Base-by-base conservation (phyloP, 208 protist species). In the Trypanosoma caninum region DNA sequence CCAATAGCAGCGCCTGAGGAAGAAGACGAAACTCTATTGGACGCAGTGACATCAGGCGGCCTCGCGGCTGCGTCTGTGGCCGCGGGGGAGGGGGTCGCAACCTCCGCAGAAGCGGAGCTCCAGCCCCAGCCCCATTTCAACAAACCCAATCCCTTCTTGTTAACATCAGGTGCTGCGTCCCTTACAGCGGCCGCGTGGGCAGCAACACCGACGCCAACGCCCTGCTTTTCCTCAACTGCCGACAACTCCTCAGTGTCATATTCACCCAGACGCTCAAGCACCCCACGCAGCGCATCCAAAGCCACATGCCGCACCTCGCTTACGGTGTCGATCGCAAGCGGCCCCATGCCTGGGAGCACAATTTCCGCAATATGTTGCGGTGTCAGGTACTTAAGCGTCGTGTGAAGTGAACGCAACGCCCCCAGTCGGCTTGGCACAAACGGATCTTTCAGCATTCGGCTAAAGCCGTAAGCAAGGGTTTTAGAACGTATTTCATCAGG, bases 401-500 rank as follows among this genome's bases (percentile, higher is more conserved):
- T 61, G 5, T 74, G 53, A 38, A 94, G 60, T 22, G 76, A 76
- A 9, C 72, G 72, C 55, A 93, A 59, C 0, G 82, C 84, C 20
- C 82, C 84, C 35, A 84, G 22, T 7, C 89, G 74, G 9, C 74
- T 87, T 13, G 79, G 87, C 33, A 72, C 59, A 72, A 95, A 94
- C 18, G 80, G 69, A 58, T 97, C 91, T 22, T 86, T 83, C 14
- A 97, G 68, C 79, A 90, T 89, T 18, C 89, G 71, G 18, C 73
- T 65, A 63, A 91, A 95, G 13, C 59, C 81, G 13, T 65, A 66
- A 23, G 89, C 55, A 27, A 95, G 59, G 2, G 89, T 70, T 28
- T 41, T 55, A 22, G 77, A 73, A 11, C 87, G 79, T 46, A 69
- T 52, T 27, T 61, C 62, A 1, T 58, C 51, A 8, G 82, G 75